Conservation (phyloP, 306 rosid genomes). For the Gynostemma pentaphyllum region DNA sequence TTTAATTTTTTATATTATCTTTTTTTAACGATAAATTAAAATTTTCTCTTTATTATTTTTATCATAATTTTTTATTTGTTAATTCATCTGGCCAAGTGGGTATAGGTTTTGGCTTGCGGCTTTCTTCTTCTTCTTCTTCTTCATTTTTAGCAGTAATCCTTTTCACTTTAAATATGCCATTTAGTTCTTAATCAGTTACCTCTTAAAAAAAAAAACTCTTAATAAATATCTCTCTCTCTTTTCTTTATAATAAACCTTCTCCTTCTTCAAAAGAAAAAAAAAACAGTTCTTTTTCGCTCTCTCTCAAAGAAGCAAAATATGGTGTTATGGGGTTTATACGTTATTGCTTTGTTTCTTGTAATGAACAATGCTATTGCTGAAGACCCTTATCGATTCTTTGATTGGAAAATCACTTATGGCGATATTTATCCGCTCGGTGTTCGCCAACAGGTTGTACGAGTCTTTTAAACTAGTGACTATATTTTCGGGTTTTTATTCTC, state of each 20-base stretch:
- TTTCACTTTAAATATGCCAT: neutral
- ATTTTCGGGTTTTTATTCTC: neutral
- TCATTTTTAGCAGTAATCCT: no score
- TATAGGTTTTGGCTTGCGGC: neutral
- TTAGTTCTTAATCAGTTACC: neutral
- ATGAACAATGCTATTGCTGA: slow-evolving; percentile 23
- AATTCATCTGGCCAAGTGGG: neutral
- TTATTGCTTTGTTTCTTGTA: slow-evolving; percentile 17
- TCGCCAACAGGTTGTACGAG: slow-evolving; percentile 56
- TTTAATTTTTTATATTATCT: no score
- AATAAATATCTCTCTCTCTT: neutral
- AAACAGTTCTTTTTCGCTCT: neutral
- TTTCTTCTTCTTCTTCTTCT: neutral
- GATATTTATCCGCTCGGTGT: slow-evolving; percentile 66
- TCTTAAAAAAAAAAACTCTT: neutral
- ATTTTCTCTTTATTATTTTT: no score
- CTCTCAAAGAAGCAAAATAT: neutral
- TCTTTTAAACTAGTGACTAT: no score
- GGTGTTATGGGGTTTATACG: slow-evolving; percentile 3
- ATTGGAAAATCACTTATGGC: slow-evolving; percentile 69
- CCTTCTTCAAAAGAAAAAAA: no score
- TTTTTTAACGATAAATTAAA: no score
- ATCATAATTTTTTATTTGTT: no score
- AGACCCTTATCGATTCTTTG: slow-evolving; percentile 60
- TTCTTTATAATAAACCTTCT: no score